Evolutionary conservation across 2,329 filamentous ascomycete genomes (phyloP).

Genomic region (Ceratocystis colombiana): DNA sequence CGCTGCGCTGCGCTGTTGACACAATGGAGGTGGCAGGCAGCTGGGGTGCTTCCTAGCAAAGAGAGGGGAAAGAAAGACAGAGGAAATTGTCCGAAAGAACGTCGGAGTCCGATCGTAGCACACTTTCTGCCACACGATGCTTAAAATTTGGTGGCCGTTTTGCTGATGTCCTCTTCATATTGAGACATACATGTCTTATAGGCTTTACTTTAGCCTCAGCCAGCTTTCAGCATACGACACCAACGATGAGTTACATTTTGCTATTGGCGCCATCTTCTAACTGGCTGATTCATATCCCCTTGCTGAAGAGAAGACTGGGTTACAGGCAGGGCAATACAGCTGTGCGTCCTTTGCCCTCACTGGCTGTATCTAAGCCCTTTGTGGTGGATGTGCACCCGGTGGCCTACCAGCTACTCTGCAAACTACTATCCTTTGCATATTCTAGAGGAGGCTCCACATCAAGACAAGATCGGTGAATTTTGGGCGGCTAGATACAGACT

Average conservation of each 20-base stretch:
- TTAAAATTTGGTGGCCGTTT: background rate
- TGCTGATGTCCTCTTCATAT: background rate
- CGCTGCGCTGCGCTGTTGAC: background rate
- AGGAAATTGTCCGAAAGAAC: background rate
- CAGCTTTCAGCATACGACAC: background rate
- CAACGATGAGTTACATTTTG: background rate
- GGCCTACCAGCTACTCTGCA: background rate
- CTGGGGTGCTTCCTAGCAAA: background rate
- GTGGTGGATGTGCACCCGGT: background rate
- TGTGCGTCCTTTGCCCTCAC: background rate
- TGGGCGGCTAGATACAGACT: background rate
- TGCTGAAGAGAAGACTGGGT: background rate
- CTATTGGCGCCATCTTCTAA: background rate
- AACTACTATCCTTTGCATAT: background rate
- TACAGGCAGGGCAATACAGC: background rate
- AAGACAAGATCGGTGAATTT: background rate
- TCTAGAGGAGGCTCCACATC: background rate
- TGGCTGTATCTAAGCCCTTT: background rate
- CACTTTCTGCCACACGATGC: background rate
- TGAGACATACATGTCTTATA: background rate
- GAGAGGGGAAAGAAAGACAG: background rate
- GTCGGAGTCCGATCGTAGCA: conserved; percentile 8
- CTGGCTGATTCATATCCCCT: background rate
- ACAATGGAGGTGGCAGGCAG: background rate
- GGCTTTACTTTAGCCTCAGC: background rate